A percentile compares a stretch with the other conserved stretches of the same genome.
phyloP scores from a whole-genome alignment of 2,329 filamentous ascomycete genomes.

The Pochonia chlamydosporia region DNA sequence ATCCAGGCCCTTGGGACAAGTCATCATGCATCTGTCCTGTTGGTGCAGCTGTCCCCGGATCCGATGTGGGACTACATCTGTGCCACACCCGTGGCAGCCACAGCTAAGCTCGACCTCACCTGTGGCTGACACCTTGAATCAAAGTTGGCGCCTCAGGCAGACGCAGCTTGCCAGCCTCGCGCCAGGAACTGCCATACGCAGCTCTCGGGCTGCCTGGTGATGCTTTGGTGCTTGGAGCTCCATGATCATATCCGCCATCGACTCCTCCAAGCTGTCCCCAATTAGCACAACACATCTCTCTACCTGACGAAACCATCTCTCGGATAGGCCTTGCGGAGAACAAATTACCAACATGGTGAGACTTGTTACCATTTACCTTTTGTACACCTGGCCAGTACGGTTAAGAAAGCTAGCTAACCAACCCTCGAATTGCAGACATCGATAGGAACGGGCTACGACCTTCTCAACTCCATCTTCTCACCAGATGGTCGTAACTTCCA shows the following conservation, averaged over 20 bases:
- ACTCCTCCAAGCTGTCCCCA: background rate
- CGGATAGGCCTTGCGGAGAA: background rate
- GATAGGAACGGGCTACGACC: conserved; percentile 99
- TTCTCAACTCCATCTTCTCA: conserved; percentile 99
- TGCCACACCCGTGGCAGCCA: conserved; percentile 3
- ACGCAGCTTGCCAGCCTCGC: conserved; percentile 13
- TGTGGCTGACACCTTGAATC: conserved; percentile 12
- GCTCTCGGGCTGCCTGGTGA: conserved; percentile 38
- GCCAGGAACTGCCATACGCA: conserved; percentile 27
- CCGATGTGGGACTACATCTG: background rate
- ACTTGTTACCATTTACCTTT: conserved; percentile 6
- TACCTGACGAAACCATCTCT: conserved; percentile 1
- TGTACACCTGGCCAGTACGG: background rate
- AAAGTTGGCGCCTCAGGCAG: conserved; percentile 24
- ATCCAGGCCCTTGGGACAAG: too few species aligned
- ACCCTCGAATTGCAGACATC: conserved; percentile 68
- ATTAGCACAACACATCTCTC: background rate
- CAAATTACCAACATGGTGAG: conserved; percentile 14
- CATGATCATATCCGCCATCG: conserved; percentile 16
- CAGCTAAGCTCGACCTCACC: conserved; percentile 6
- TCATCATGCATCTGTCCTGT: too few species aligned
- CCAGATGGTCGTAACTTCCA: conserved; percentile 99
- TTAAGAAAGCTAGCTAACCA: conserved; percentile 6
- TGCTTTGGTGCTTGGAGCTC: conserved; percentile 18
- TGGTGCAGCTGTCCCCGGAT: background rate